These are phyloP conservation scores for Candida incommunis DNA, from an alignment of 805 yeast genomes.

Conservation along the genomic window DNA sequence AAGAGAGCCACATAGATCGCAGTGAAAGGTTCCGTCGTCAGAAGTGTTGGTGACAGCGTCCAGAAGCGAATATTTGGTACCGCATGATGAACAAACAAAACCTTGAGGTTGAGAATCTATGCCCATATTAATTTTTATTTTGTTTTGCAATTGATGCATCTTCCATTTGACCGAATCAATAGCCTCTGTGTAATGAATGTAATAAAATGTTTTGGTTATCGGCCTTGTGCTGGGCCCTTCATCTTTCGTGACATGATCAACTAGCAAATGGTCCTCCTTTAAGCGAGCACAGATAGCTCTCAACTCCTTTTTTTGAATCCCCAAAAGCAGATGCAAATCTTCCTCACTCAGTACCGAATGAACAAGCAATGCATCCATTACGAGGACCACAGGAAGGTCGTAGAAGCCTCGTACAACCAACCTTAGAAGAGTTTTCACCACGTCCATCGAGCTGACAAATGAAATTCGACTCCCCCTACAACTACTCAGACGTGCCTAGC, in stretches of 20 bases:
- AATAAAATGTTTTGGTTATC: constrained; percentile 67
- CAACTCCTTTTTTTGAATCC: constrained; percentile 75
- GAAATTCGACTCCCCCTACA: too few relatives aligned
- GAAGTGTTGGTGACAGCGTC: constrained; percentile 80
- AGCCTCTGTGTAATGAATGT: constrained; percentile 81
- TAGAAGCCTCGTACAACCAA: constrained; percentile 81
- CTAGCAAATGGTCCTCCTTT: constrained; percentile 70
- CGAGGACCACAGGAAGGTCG: constrained; percentile 65
- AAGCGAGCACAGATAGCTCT: constrained; percentile 69
- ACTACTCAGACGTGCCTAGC: too few relatives aligned
- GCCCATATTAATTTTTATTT: constrained; percentile 68
- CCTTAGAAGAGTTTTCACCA: constrained; percentile 43
- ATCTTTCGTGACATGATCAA: constrained; percentile 40
- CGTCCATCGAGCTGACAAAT: too few relatives aligned
- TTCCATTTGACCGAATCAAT: constrained; percentile 96
- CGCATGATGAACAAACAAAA: constrained; percentile 78
- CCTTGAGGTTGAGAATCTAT: constrained; percentile 88
- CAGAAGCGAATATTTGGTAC: constrained; percentile 63
- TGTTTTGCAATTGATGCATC: constrained; percentile 70
- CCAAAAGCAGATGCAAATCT: constrained; percentile 67
- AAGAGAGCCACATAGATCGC: constrained; percentile 68
- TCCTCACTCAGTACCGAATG: constrained; percentile 90
- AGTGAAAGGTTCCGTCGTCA: constrained; percentile 66
- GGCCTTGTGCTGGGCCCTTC: constrained; percentile 51
- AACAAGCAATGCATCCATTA: constrained; percentile 72